Conservation (phyloP, 2,329 filamentous ascomycete genomes). For the Claviceps purpurea region DNA sequence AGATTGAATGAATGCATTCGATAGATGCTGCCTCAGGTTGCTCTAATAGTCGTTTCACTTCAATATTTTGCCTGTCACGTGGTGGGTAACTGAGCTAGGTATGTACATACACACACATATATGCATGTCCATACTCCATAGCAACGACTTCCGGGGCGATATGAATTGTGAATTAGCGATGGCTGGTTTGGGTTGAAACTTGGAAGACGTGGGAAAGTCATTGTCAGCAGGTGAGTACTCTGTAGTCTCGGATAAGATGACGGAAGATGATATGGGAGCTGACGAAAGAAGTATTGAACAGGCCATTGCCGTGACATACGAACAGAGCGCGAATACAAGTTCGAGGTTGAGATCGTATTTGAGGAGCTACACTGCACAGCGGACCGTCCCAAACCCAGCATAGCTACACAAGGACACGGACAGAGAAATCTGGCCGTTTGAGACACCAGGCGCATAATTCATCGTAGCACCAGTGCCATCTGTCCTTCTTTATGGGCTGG, state of each 20-base stretch:
- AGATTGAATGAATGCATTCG: background rate
- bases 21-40: background rate
- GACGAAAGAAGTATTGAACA: background rate
- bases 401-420: background rate
- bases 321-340: slow-evolving; percentile 6
- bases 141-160: too few relatives aligned
- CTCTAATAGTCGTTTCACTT: background rate
- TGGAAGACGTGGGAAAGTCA: too few relatives aligned
- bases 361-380: background rate
- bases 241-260: background rate
- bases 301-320: slow-evolving; percentile 5
- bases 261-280: background rate
- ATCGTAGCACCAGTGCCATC: background rate
- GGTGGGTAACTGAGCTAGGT: too few relatives aligned
- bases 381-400: background rate
- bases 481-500: background rate
- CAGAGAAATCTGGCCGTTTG: background rate
- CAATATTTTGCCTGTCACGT: background rate
- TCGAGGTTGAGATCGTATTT: background rate
- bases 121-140: too few relatives aligned
- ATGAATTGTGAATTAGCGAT: too few relatives aligned
- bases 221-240: too few relatives aligned
- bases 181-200: too few relatives aligned
- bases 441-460: background rate
- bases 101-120: too few relatives aligned